A percentile compares a stretch with the other conserved stretches of the same genome.
Evolutionary conservation across 2,329 filamentous ascomycete genomes (phyloP).

Genomic region (Paecilomyces sp.): DNA sequence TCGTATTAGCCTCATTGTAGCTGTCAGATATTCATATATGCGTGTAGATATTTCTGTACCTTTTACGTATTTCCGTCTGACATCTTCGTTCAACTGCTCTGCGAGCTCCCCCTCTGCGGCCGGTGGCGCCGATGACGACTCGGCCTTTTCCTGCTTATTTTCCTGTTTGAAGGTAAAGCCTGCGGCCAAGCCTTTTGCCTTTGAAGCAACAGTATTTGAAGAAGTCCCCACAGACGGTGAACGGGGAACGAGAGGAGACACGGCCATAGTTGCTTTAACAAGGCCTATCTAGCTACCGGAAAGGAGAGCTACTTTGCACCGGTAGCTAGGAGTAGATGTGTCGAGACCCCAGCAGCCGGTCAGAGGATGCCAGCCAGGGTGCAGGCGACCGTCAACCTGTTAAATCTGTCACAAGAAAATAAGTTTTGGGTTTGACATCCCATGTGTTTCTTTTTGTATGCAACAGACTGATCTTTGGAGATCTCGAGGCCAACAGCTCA

Average conservation of each 20-base stretch:
- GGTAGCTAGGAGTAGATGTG: not conserved
- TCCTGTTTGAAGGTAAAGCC: constrained; percentile 14
- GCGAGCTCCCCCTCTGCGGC: constrained; percentile 39
- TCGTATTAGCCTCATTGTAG: not conserved
- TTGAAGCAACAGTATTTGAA: constrained; percentile 23
- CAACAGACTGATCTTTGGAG: not conserved
- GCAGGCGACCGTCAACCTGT: not conserved
- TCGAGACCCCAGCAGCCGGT: not conserved
- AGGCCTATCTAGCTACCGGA: not conserved
- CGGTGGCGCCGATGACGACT: constrained; percentile 10
- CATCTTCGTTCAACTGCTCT: constrained; percentile 75
- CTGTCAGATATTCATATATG: not conserved
- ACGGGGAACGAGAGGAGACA: constrained; percentile 35
- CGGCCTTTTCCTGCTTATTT: constrained; percentile 9
- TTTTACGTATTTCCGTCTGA: constrained; percentile 85
- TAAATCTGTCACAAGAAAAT: not conserved
- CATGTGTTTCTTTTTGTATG: not conserved
- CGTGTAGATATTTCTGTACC: constrained; percentile 40
- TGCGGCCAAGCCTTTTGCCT: constrained; percentile 26
- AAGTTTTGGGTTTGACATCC: not conserved
- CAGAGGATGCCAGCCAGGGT: not conserved
- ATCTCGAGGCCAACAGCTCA: not conserved
- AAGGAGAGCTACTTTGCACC: not conserved
- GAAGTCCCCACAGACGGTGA: constrained; percentile 28
- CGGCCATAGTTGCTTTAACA: constrained; percentile 22